Base-by-base conservation (phyloP, 169 alveolate species). In the Plasmodium ovale region DNA sequence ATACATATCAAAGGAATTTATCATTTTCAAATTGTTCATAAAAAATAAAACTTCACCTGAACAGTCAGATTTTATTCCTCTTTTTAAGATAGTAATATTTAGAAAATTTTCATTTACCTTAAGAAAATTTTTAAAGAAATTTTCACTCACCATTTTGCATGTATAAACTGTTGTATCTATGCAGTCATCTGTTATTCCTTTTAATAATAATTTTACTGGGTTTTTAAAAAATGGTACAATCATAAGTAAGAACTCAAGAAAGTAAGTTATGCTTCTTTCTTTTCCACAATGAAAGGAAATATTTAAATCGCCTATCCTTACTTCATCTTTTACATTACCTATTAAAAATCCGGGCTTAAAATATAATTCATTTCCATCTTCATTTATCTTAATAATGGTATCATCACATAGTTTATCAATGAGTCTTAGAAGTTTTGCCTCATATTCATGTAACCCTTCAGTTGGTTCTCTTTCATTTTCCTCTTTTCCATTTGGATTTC, bases 271-370 rank as follows among this genome's bases (percentile, higher is more conserved):
- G 33, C 87, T 69, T 69, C 91, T 85, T 85, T 85, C 91, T 21
- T 85, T 85, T 27, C 91, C 91, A 85, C 91, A 85, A 72, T 85
- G 67, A 31, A 85, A 85, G 0, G 59, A 35, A n/a, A 25, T 85
- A 53, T 85, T 60, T 23, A 54, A 85, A 42, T 68, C 73, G 58
- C 70, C 69, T 53, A 44, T 85, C 25, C 58, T 23, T 14, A 58
- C 64, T 69, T 85, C 91, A 54, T 85, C 91, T 39, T 33, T 69
- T 39, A 70, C 72, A 33, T 85, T 85, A 47, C 91, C 91, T 37
- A 85, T 68, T 68, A 85, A 70, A 58, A 68, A 85, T n/a, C 91
- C 91, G 23, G 91, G 91, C 54, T 85, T 58, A 62, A 85, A 85
- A 47, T 68, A 85, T 49, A 85, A 21, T 71, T 85, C 91, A 58